These are phyloP conservation scores for Nothopassalora personata DNA, from an alignment of 2,329 filamentous ascomycete genomes.

Conservation along the genomic window DNA sequence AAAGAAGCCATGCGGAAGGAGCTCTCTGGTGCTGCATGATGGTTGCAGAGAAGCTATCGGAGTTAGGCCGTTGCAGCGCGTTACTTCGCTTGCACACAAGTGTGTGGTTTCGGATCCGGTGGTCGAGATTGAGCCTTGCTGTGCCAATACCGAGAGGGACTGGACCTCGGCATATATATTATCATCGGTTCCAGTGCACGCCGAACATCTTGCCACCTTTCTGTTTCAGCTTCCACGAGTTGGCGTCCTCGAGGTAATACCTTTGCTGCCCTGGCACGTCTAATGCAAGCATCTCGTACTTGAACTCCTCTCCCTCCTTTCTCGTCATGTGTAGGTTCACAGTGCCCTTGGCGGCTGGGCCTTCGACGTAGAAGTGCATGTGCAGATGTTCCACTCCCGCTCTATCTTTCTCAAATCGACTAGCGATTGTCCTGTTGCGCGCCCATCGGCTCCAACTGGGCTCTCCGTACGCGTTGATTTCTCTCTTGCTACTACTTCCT, in stretches of 20 bases:
- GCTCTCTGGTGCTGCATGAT: constrained; percentile 29
- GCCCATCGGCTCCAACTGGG: constrained; percentile 78
- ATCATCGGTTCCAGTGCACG: constrained; percentile 49
- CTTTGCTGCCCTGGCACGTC: constrained; percentile 66
- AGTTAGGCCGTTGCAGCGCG: background rate
- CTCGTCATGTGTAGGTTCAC: constrained; percentile 76
- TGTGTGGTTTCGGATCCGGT: background rate
- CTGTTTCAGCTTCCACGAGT: constrained; percentile 42
- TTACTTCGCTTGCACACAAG: background rate
- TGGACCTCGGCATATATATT: background rate
- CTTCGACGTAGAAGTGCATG: constrained; percentile 84
- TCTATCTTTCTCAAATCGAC: constrained; percentile 57
- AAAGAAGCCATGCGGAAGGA: constrained; percentile 56
- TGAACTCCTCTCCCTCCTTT: constrained; percentile 57
- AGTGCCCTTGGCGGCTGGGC: constrained; percentile 65
- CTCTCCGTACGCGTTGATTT: constrained; percentile 78
- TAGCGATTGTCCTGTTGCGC: constrained; percentile 52
- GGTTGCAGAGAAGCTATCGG: background rate
- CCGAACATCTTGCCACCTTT: constrained; percentile 52
- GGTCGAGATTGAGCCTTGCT: background rate
- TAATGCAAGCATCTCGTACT: constrained; percentile 74
- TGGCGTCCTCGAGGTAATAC: constrained; percentile 61
- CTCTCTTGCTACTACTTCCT: constrained; percentile 47
- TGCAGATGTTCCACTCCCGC: constrained; percentile 73
- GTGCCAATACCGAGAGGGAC: background rate